Conservation (phyloP, 2,329 filamentous ascomycete species). For the Talaromyces sp. region DNA sequence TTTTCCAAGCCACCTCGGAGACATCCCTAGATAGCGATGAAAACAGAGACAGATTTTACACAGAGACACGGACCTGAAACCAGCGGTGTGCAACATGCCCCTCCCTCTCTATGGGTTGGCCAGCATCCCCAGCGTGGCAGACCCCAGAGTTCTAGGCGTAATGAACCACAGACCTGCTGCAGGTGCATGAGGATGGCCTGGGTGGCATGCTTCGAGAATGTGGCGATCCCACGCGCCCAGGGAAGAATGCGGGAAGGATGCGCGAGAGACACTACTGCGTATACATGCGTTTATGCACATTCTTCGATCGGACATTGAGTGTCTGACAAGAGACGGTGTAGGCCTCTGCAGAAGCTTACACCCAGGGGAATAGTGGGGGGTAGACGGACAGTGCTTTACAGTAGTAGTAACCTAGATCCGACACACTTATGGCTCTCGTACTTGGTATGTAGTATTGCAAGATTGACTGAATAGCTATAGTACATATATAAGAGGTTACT, state of each 20-base stretch:
- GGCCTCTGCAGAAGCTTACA: not conserved
- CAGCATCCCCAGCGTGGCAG: slow-evolving; percentile 5
- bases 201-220: slow-evolving; percentile 25
- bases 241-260: slow-evolving; percentile 5
- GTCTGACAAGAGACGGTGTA: slow-evolving; percentile 18
- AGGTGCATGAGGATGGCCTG: not conserved
- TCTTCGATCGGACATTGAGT: slow-evolving; percentile 11
- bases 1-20: slow-evolving; percentile 2
- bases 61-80: slow-evolving; percentile 7
- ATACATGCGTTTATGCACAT: slow-evolving; percentile 6
- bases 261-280: slow-evolving; percentile 4
- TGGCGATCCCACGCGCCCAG: slow-evolving; percentile 10
- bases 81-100: slow-evolving; percentile 13
- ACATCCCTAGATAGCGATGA: slow-evolving; percentile 6
- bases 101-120: not conserved
- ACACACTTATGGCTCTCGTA: too few relatives aligned
- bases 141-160: not conserved
- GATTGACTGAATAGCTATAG: too few relatives aligned
- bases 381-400: too few relatives aligned
- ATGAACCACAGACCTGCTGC: not conserved
- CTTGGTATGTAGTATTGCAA: too few relatives aligned
- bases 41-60: not conserved
- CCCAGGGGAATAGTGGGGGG: too few relatives aligned
- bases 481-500: too few relatives aligned
- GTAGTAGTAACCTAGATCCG: too few relatives aligned